A percentile compares a stretch with the other conserved stretches of the same genome.
These are phyloP conservation scores for Mucor sp. DNA, from an alignment of 371 early-diverging fungal species.

Conservation along the genomic window DNA sequence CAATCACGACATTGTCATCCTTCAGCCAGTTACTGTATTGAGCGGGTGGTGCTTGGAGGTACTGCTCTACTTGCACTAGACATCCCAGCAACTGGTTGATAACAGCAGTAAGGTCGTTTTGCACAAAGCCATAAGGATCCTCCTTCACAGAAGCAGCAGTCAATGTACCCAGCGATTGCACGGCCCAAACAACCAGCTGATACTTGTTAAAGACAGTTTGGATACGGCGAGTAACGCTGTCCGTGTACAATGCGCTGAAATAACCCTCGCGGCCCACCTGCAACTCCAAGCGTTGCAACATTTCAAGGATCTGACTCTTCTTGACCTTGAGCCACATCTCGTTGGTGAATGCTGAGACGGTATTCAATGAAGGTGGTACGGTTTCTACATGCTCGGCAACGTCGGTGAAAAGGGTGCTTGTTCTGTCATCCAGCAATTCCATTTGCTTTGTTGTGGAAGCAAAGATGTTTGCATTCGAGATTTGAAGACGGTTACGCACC, in stretches of 20 bases:
- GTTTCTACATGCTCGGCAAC: slow-evolving; percentile 1
- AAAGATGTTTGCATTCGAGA: slow-evolving; percentile 25
- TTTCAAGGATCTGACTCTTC: not conserved
- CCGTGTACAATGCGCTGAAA: slow-evolving; percentile 17
- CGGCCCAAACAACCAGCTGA: slow-evolving; percentile 48
- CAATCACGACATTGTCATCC: slow-evolving; percentile 13
- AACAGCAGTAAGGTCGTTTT: slow-evolving; percentile 50
- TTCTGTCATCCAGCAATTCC: slow-evolving; percentile 4
- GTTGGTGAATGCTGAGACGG: not conserved
- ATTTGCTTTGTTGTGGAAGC: slow-evolving; percentile 12
- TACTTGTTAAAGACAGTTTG: slow-evolving; percentile 45
- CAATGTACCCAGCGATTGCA: slow-evolving; percentile 53
- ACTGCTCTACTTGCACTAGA: slow-evolving; percentile 39
- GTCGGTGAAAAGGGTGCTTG: slow-evolving; percentile 14
- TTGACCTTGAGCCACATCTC: slow-evolving; percentile 5
- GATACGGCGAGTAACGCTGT: slow-evolving; percentile 33
- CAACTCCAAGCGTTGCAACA: slow-evolving; percentile 13
- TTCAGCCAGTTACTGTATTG: slow-evolving; percentile 21
- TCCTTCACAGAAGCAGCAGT: slow-evolving; percentile 52
- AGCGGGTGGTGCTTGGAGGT: slow-evolving; percentile 36
- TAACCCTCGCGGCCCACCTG: not conserved
- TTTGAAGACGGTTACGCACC: slow-evolving; percentile 21
- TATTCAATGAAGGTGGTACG: not conserved
- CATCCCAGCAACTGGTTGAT: slow-evolving; percentile 49
- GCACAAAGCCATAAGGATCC: slow-evolving; percentile 58